Evolutionary conservation across 768 basidiomycete genomes (phyloP), one percentile per base, ranked within the genome.

Genomic region (Russula foetens): DNA sequence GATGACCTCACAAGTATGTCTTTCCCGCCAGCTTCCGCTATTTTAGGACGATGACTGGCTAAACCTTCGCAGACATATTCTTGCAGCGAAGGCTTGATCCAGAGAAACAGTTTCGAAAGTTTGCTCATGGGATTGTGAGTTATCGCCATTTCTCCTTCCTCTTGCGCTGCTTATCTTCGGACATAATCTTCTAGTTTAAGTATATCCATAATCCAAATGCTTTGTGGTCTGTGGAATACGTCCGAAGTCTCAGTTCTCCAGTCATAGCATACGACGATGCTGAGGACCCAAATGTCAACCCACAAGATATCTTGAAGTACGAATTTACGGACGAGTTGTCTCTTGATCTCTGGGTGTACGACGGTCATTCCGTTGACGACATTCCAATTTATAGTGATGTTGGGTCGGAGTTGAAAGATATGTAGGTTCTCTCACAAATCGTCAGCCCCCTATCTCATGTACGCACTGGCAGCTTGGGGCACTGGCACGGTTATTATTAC

Each of bases 81-180:
- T 41, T 26, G 7, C 65, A 69, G 23, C 68, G 60, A 23, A 63
- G 51, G 43, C 43, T 63, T 2, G 58, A 68, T 33, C 12, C 44
- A 2, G 62, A 65, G 21, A 53, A 39, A 21, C 66, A 69, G 21
- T 67, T 69, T 50, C 28, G 61, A 39, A 50, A 19, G 9, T 69
- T 69, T 45, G 68, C 67, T 1, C 38, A 61, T 33, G 68, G 68
- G 11, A 54, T 66, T 4, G 68, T 68, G 5, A 29, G 60, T 61
- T 9, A 7, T 38, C n/a, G n/a, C n/a, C n/a, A n/a, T 50, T 46
- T 39, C 39, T 35, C 35, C 24, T 21, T 29, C 31, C n/a, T 38
- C 23, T 41, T 41, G 4, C 23, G 14, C 3, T 3, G 6, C 19
- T 15, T 19, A 29, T 3, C n/a, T 51, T 39, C 19, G 49, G 43